Evolutionary conservation across 805 yeast genomes (phyloP).

Genomic region (Starmerella apis): DNA sequence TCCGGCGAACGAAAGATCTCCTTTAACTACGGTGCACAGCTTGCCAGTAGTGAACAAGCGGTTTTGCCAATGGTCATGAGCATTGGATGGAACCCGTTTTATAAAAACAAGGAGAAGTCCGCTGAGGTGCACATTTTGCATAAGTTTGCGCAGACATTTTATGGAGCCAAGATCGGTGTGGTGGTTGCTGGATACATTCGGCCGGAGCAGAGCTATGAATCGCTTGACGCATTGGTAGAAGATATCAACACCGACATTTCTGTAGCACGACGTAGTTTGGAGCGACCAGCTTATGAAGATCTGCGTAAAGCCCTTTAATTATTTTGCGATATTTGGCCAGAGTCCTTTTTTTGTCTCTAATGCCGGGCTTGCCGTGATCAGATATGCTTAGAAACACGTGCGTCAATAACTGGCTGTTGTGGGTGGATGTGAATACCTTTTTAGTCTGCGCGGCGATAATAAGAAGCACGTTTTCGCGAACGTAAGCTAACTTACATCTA

Average conservation of each 20-base stretch:
- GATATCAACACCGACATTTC: conserved; percentile 75
- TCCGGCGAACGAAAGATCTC: conserved; percentile 33
- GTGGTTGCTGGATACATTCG: conserved; percentile 78
- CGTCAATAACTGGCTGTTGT: too few species aligned
- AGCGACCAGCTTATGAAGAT: conserved; percentile 35
- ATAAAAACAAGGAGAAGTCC: conserved; percentile 63
- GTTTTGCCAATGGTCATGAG: conserved; percentile 86
- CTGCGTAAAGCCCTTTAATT: conserved; percentile 16
- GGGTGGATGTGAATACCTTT: too few species aligned
- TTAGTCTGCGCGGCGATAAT: too few species aligned
- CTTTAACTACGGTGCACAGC: conserved; percentile 50
- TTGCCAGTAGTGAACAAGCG: conserved; percentile 35
- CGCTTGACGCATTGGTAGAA: conserved; percentile 69
- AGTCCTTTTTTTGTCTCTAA: neutral
- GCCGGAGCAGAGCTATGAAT: conserved; percentile 78
- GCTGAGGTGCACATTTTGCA: conserved; percentile 80
- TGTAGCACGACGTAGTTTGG: conserved; percentile 47
- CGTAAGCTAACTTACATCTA: too few species aligned
- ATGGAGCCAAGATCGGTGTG: conserved; percentile 67
- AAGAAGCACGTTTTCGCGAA: too few species aligned
- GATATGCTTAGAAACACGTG: too few species aligned
- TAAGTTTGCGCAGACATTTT: conserved; percentile 55
- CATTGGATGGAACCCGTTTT: conserved; percentile 92
- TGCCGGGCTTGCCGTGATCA: too few species aligned
- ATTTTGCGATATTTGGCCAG: neutral